Evolutionary conservation across 2,329 filamentous ascomycete species (phyloP), one percentile per base, ranked within the genome.

Genomic region (Alternaria sp.): DNA sequence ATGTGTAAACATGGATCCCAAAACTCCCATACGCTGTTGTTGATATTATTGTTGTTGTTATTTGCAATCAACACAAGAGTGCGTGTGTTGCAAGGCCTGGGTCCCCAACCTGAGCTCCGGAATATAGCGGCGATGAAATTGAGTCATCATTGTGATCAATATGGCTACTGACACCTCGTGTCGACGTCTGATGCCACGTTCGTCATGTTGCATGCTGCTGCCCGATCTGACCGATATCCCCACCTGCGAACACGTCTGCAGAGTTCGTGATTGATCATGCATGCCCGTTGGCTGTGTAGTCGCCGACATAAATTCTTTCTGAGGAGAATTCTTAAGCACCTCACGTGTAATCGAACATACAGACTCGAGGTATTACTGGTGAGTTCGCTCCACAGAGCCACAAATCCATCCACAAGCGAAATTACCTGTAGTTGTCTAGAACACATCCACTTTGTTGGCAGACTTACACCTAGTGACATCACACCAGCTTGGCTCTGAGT

Each of bases 391-490:
- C 54, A 57, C 43, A n/a, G 25, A 16, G 22, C 43, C 49, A 45
- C 46, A 51, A 57, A 53, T 12, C 38, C 27, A 49, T 7, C 22
- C 48, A 53, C 43, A 61, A 61, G 59, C 59, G 59, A 58, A 38
- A 61, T 61, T 61, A 48, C 59, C 30, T 49, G 20, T 43, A 22
- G 9, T 41, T 51, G 48, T 61, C 59, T 53, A 54, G 59, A 61
- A 58, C 53, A 36, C 28, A 43, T 46, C 22, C 25, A 40, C 46
- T 46, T 16, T 10, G 43, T 20, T 32, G 48, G 48, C 22, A 48
- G 28, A 46, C 41, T 28, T 57, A 52, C 43, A 53, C 48, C n/a
- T 22, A 30, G 34, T 63, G 58, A 61, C 58, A 54, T 61, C 54
- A 58, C 44, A 51, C 40, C 49, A 25, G 27, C 34, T 30, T 32